Conservation (phyloP, 768 basidiomycete species). For the Kondoa subrosea region DNA sequence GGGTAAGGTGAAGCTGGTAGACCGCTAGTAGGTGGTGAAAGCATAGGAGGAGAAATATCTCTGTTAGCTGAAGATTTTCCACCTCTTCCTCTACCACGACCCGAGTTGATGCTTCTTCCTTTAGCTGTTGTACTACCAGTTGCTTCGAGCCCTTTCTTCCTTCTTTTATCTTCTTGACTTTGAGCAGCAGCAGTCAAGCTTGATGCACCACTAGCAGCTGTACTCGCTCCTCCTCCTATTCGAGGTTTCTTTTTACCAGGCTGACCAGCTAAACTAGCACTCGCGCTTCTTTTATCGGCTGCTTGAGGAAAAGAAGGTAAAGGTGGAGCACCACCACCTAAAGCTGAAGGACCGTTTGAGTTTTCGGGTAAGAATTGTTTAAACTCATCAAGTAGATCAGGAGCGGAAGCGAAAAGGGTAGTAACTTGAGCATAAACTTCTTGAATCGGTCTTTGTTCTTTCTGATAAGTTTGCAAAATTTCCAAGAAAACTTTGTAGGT, state of each 20-base stretch:
- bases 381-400: slow-evolving; percentile 29
- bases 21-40: neutral
- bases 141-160: slow-evolving; percentile 1
- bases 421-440: slow-evolving; percentile 33
- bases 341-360: slow-evolving; percentile 10
- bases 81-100: neutral
- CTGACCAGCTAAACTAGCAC: slow-evolving; percentile 3
- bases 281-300: neutral
- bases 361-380: slow-evolving; percentile 30
- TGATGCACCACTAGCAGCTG: neutral
- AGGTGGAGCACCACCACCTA: neutral
- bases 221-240: too few relatives aligned
- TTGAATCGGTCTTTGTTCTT: slow-evolving; percentile 43
- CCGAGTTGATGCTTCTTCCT: neutral
- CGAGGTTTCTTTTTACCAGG: slow-evolving; percentile 1
- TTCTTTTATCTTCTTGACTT: slow-evolving; percentile 5
- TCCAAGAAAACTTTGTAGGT: slow-evolving; percentile 43
- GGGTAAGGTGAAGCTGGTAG: neutral
- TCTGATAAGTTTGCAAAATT: slow-evolving; percentile 39
- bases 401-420: slow-evolving; percentile 25
- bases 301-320: neutral
- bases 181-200: slow-evolving; percentile 5
- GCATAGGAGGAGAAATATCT: neutral
- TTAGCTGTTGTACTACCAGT: neutral
- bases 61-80: neutral